Percentiles rank a stretch among this genome's conserved stretches.
Conservation (phyloP, 177 flowering plant genomes). For the Tripterygium wilfordii region DNA sequence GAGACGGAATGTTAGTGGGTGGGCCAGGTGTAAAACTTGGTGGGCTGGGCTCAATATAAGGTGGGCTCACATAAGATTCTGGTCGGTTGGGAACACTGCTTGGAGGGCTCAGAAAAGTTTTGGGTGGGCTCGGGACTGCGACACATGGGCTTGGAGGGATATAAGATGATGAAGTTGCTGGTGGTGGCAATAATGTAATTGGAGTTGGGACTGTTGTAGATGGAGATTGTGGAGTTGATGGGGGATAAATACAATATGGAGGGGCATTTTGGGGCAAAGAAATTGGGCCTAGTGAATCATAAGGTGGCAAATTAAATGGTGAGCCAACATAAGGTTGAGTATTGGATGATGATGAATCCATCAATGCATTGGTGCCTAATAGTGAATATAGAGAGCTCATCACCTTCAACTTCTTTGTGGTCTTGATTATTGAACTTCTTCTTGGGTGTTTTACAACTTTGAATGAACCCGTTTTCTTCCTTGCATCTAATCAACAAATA, state of each 20-base stretch:
- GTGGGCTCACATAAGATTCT: constrained; percentile 22
- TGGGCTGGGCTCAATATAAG: constrained; percentile 20
- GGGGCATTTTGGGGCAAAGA: constrained; percentile 44
- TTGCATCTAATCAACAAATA: constrained; percentile 34
- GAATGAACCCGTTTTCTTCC: constrained; percentile 16
- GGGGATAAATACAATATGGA: constrained; percentile 60
- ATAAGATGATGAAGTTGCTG: constrained; percentile 21
- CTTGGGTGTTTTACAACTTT: constrained; percentile 10
- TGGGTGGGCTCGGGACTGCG: constrained; percentile 13
- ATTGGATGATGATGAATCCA: constrained; percentile 16
- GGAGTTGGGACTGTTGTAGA: constrained; percentile 36
- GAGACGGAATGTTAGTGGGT: constrained; percentile 7
- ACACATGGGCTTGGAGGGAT: constrained; percentile 31
- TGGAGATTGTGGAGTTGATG: constrained; percentile 40
- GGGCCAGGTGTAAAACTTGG: constrained; percentile 19
- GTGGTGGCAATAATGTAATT: constrained; percentile 7
- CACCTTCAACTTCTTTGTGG: constrained; percentile 19
- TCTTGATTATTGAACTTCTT: constrained; percentile 13
- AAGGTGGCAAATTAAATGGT: constrained; percentile 61
- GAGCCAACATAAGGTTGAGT: constrained; percentile 45
- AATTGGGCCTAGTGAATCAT: constrained; percentile 48
- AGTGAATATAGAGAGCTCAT: constrained; percentile 8
- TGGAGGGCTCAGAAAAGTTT: constrained; percentile 11
- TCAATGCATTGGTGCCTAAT: background rate
- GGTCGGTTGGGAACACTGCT: constrained; percentile 20